These are phyloP conservation scores for Aspergillus flavus DNA, from an alignment of 2,329 filamentous ascomycete species.

Conservation along the genomic window DNA sequence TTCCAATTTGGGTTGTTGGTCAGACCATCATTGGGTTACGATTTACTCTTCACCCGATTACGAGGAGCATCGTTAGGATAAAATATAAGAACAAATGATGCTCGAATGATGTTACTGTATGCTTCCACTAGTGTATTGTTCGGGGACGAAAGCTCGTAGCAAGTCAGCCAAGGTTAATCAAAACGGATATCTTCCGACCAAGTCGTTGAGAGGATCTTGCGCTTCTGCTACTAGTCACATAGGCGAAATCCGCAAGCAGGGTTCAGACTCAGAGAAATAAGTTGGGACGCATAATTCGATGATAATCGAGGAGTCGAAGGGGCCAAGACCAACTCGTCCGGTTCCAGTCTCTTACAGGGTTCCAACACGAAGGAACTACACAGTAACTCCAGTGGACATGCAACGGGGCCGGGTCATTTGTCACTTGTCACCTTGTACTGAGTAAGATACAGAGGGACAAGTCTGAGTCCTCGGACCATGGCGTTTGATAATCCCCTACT, in stretches of 20 bases:
- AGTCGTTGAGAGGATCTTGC: not conserved
- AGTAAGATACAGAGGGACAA: not conserved
- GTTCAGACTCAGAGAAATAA: not conserved
- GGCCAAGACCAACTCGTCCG: not conserved
- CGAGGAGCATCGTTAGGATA: not conserved
- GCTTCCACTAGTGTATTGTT: conserved; percentile 6
- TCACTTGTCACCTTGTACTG: not conserved
- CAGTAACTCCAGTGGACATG: not conserved
- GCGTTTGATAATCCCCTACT: not conserved
- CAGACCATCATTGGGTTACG: not conserved
- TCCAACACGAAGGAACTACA: not conserved
- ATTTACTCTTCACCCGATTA: not conserved
- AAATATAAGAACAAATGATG: conserved; percentile 4
- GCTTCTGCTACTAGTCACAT: not conserved
- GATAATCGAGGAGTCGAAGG: not conserved
- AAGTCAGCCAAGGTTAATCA: conserved; percentile 7
- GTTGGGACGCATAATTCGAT: not conserved
- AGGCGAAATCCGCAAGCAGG: conserved; percentile 4
- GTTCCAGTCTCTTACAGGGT: conserved; percentile 2
- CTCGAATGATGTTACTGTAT: not conserved
- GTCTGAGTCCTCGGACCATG: not conserved
- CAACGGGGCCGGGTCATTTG: not conserved
- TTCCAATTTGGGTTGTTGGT: conserved; percentile 1
- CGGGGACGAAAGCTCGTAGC: not conserved
- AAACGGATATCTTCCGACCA: conserved; percentile 11